Conservation (phyloP, 2,329 filamentous ascomycete genomes). For the Penicillium sp. region DNA sequence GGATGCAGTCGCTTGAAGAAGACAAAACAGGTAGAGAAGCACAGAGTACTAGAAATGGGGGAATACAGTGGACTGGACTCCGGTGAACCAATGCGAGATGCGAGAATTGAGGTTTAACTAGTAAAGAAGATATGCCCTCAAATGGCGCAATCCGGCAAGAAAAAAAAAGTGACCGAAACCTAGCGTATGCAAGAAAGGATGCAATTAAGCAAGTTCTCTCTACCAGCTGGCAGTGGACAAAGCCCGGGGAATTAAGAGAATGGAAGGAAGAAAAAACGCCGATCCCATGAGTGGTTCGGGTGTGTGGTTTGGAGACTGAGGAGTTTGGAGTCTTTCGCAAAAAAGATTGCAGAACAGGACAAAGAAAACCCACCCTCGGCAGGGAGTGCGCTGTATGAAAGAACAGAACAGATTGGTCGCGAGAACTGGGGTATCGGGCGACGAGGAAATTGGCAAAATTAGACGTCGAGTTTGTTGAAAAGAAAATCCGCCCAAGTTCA, state of each 20-base stretch:
- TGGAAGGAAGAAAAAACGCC: conserved; percentile 18
- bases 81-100: conserved; percentile 22
- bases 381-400: not conserved
- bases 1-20: not conserved
- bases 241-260: not conserved
- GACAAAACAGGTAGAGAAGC: not conserved
- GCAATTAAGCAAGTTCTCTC: conserved; percentile 3
- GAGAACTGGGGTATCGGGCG: conserved; percentile 22
- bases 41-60: conserved; percentile 1
- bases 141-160: conserved; percentile 14
- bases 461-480: conserved; percentile 9
- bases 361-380: not conserved
- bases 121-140: conserved; percentile 3
- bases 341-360: conserved; percentile 13
- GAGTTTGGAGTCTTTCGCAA: conserved; percentile 9
- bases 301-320: not conserved
- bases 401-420: conserved; percentile 8
- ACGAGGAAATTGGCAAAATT: not conserved
- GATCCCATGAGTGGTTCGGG: conserved; percentile 19
- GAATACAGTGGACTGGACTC: conserved; percentile 18
- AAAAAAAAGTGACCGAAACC: conserved; percentile 11
- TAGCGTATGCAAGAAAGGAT: conserved; percentile 2
- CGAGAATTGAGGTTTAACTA: conserved; percentile 6
- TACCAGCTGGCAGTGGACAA: not conserved
- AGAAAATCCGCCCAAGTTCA: not conserved